Evolutionary conservation across 139 green algal species (phyloP), one percentile per base, ranked within the genome.

Genomic region (Pycnococcus provasolii): DNA sequence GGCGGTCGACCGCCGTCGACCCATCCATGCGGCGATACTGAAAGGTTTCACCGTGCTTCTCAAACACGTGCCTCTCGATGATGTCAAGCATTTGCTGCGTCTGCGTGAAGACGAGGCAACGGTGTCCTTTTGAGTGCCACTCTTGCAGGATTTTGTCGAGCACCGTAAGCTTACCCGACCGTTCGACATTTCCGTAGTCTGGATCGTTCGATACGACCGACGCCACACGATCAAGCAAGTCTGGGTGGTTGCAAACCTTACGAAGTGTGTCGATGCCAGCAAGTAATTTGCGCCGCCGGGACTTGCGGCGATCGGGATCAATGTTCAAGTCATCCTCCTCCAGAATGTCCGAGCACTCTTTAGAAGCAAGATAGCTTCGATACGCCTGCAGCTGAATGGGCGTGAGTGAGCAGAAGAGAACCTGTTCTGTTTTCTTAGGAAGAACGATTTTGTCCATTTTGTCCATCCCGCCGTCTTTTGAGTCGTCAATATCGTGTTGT

Each of bases 231-330:
- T 96, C 80, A 64, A 98, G 79, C 58, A 99, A 84, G 76, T 99
- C 93, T 1, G 93, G 90, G 76, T 99, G 93, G 80, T 99, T 99
- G 84, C 90, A 97, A 67, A 97, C 93, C 75, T 99, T 99, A 55
- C 88, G 80, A 79, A 99, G 77, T 53, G 95, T 83, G 77, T 96
- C 91, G 52, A 99, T 96, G 66, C 89, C 93, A 9, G 83, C 83
- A 40, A 98, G 81, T 26, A 87, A 85, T 42, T 91, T 77, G 43
- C 74, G 74, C 58, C 73, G 41, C 11, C 78, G 26, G 26, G 26
- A 26, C 26, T 26, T 26, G 26, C 26, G 26, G 26, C 26, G 26
- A 26, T 26, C 26, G 26, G 26, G 26, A 26, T 26, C 26, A 26
- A 26, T 26, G 26, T 26, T 26, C 26, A 26, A 26, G 26, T 26